These are phyloP conservation scores for Closterium sp. DNA, from an alignment of 139 green algal species.

Conservation along the genomic window DNA sequence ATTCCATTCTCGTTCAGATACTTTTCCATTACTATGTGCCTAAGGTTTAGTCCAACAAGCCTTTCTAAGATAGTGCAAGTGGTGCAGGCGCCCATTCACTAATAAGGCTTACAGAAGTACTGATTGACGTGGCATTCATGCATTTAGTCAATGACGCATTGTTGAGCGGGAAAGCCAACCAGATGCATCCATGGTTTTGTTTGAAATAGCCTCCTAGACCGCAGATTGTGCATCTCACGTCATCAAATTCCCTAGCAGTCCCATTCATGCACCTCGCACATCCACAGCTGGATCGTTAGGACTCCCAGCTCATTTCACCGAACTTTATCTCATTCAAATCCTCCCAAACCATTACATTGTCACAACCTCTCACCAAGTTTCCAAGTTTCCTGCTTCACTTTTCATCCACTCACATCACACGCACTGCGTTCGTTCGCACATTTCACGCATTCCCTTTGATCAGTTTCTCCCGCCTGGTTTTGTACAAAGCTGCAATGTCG, in stretches of 20 bases:
- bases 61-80: no score
- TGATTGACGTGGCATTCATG: not conserved
- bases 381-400: not conserved
- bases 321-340: not conserved
- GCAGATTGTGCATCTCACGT: not conserved
- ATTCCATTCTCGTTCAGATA: no score
- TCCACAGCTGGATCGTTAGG: not conserved
- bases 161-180: no score
- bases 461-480: not conserved
- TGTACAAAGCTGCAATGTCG: not conserved
- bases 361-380: not conserved
- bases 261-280: not conserved
- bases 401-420: not conserved
- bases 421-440: not conserved
- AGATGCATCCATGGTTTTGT: not conserved
- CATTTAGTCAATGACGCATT: not conserved
- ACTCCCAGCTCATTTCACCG: not conserved
- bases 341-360: not conserved
- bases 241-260: not conserved
- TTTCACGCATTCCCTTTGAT: not conserved
- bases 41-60: no score
- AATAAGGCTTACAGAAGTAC: no score
- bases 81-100: no score
- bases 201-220: not conserved
- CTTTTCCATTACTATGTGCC: no score